These are phyloP conservation scores for Eudorina sp. DNA, from an alignment of 139 green algal genomes.

Conservation along the genomic window DNA sequence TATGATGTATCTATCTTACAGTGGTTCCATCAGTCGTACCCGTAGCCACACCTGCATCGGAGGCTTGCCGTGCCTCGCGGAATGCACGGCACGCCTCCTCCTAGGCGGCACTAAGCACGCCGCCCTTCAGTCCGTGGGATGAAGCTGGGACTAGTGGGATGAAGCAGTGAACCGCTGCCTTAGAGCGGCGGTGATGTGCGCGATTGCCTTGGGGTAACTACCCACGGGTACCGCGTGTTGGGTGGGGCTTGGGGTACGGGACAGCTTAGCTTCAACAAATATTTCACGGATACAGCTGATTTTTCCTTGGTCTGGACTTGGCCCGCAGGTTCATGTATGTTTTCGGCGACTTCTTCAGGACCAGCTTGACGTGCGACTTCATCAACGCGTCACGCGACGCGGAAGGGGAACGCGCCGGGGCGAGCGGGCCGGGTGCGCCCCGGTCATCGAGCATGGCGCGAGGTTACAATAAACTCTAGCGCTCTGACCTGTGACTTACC, in stretches of 20 bases:
- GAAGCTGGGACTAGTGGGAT: too few relatives aligned
- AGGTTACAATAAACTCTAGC: slow-evolving; percentile 10
- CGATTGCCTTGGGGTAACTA: neutral
- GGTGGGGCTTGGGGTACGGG: too few relatives aligned
- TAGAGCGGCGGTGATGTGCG: neutral
- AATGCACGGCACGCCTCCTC: neutral
- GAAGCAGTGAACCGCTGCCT: neutral
- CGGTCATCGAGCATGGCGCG: neutral
- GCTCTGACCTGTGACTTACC: too few relatives aligned
- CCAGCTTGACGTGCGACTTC: slow-evolving; percentile 25
- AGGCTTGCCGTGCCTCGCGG: neutral
- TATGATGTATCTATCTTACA: neutral
- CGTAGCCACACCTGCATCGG: neutral
- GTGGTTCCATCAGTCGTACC: neutral
- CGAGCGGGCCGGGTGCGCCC: neutral
- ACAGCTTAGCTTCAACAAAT: neutral
- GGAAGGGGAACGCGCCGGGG: neutral
- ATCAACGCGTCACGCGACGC: neutral
- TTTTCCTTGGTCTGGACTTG: neutral
- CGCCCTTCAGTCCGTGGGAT: neutral
- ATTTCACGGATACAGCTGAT: neutral
- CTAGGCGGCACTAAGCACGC: too few relatives aligned
- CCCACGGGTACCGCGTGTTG: neutral
- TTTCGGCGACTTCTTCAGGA: slow-evolving; percentile 14
- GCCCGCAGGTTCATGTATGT: slow-evolving; percentile 36